Evolutionary conservation across 2,329 filamentous ascomycete genomes (phyloP), one percentile per base, ranked within the genome.

Genomic region (Sporothrix variecibatus): DNA sequence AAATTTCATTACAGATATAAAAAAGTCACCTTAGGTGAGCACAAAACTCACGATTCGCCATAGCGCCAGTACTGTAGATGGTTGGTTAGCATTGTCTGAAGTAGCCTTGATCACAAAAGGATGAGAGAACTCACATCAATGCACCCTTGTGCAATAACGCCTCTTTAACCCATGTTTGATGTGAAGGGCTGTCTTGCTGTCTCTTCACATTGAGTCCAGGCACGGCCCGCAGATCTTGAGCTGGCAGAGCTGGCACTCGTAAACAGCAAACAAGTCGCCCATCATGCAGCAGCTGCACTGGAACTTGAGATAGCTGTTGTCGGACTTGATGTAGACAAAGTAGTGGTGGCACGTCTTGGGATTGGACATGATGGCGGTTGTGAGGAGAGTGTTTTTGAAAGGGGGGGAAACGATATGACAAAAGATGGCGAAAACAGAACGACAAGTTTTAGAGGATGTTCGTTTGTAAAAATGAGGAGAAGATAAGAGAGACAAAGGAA

Each of bases 231-330:
- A 92, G 40, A 88, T 86, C 82, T 92, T 90, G 70, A 91, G 82
- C 80, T 90, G 90, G 87, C 91, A 93, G 80, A 91, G 91, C 75
- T 86, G 85, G 83, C 91, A 93, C 81, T 92, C 89, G 77, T 88
- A 92, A 78, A 93, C 92, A 82, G 87, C 87, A 88, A 89, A 92
- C 81, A 90, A 87, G 71, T 90, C 90, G 1, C 90, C 90, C 1
- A 87, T 88, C 75, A 89, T 87, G 80, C 90, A 92, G 78, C 90
- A 82, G 75, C 87, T 86, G 84, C 91, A 93, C 70, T 85, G 85
- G 90, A 90, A 93, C 80, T 90, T 87, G 73, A 93, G 86, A 72
- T 92, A 81, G 12, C 86, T 90, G 79, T 84, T 91, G 78, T 92
- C 89, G 40, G 89, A 90, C 82, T 92, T 92, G 82, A 92, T 87